These are phyloP conservation scores for Meyerozyma athensensis DNA, from an alignment of 1,139 yeast species.

Conservation along the genomic window DNA sequence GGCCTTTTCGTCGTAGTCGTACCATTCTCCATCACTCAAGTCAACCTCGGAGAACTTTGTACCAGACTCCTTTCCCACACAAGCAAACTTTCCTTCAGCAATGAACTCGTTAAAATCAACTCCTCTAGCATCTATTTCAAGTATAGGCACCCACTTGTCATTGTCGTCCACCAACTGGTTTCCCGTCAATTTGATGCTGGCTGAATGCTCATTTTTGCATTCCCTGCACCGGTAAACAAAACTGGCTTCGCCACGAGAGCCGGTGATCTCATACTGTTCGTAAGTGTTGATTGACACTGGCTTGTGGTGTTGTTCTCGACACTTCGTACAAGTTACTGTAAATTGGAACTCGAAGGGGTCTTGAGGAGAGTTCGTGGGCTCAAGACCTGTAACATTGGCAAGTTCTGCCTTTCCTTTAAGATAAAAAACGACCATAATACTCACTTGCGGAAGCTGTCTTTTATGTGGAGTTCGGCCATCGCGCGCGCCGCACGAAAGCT, in stretches of 20 bases:
- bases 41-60: slow-evolving; percentile 63
- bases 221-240: slow-evolving; percentile 73
- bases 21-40: slow-evolving; percentile 82
- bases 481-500: slow-evolving; percentile 1
- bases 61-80: slow-evolving; percentile 49
- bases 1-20: slow-evolving; percentile 87
- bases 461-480: slow-evolving; percentile 3
- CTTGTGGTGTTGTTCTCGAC: slow-evolving; percentile 75
- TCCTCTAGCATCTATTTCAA: slow-evolving; percentile 84
- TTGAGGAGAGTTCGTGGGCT: slow-evolving; percentile 56
- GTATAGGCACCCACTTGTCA: slow-evolving; percentile 36
- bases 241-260: slow-evolving; percentile 80
- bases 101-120: slow-evolving; percentile 65
- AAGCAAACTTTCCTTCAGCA: slow-evolving; percentile 65
- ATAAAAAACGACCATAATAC: slow-evolving; percentile 34
- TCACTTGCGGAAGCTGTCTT: neutral
- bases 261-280: slow-evolving; percentile 57
- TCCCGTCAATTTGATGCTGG: slow-evolving; percentile 33
- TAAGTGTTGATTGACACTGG: slow-evolving; percentile 66
- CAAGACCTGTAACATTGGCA: slow-evolving; percentile 57
- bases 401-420: slow-evolving; percentile 59
- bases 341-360: slow-evolving; percentile 73
- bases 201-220: slow-evolving; percentile 48
- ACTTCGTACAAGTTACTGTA: slow-evolving; percentile 67
- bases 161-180: slow-evolving; percentile 23